Percentiles rank a stretch among this genome's conserved stretches.
Evolutionary conservation across 1,284 basidiomycete species (phyloP).

Genomic region (Ganoderma boninense): DNA sequence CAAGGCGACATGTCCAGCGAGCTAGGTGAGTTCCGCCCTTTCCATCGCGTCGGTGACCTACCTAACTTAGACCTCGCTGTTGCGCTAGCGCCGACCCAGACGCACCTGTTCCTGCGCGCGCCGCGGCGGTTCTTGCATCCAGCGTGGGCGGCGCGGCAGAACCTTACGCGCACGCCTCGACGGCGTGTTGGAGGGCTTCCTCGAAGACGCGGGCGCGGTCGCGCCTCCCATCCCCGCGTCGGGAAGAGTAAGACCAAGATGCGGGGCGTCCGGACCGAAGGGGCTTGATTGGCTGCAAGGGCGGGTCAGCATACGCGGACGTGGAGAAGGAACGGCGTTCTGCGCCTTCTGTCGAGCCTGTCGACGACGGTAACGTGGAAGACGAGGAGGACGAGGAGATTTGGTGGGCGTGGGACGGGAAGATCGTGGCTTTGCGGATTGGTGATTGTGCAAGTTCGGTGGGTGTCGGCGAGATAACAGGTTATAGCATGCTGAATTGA

Average conservation of each 20-base stretch:
- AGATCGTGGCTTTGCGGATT: slow-evolving; percentile 73
- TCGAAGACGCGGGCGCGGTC: slow-evolving; percentile 44
- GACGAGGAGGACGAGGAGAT: slow-evolving; percentile 76
- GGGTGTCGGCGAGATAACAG: not conserved
- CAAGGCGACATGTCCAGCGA: slow-evolving; percentile 66
- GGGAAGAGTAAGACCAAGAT: slow-evolving; percentile 30
- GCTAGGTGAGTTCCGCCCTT: slow-evolving; percentile 53
- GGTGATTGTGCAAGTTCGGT: slow-evolving; percentile 47
- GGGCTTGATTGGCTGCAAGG: slow-evolving; percentile 59
- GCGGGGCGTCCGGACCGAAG: slow-evolving; percentile 55
- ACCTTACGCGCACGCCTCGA: slow-evolving; percentile 48
- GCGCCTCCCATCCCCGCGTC: too few relatives aligned
- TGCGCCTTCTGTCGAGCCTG: not conserved
- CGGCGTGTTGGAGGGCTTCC: slow-evolving; percentile 43
- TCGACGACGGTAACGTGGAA: not conserved
- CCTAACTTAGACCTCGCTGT: too few relatives aligned
- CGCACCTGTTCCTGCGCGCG: slow-evolving; percentile 73
- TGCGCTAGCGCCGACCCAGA: slow-evolving; percentile 70
- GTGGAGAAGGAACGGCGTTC: slow-evolving; percentile 21
- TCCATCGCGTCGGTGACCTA: too few relatives aligned
- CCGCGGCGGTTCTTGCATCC: slow-evolving; percentile 76
- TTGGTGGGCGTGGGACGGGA: slow-evolving; percentile 85
- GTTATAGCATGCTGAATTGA: not conserved
- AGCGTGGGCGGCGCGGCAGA: slow-evolving; percentile 78
- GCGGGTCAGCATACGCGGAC: slow-evolving; percentile 24